These are phyloP conservation scores for Botrytis hyacinthi DNA, from an alignment of 2,329 filamentous ascomycete species.

Conservation along the genomic window DNA sequence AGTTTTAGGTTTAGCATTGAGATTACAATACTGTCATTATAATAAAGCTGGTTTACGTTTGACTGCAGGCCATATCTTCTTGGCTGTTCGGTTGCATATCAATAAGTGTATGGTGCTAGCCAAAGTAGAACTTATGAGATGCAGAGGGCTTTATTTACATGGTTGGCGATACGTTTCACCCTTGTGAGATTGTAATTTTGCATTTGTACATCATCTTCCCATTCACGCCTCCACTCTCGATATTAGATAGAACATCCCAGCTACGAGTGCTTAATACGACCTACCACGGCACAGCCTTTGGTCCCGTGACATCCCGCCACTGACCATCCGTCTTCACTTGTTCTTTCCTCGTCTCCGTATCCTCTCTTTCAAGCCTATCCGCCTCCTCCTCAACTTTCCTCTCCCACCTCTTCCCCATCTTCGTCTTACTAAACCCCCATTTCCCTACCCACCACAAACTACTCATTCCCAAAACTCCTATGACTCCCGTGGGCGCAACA, in stretches of 20 bases:
- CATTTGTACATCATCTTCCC: neutral
- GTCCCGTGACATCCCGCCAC: slow-evolving; percentile 37
- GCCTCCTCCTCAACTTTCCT: slow-evolving; percentile 30
- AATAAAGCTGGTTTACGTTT: neutral
- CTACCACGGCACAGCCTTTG: slow-evolving; percentile 37
- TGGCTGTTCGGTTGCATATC: neutral
- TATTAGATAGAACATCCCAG: neutral
- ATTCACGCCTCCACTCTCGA: neutral
- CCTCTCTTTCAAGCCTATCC: slow-evolving; percentile 13
- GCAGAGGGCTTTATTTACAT: neutral
- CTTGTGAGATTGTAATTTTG: neutral
- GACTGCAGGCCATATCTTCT: neutral
- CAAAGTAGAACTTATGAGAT: neutral
- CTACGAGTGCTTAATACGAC: too few species aligned
- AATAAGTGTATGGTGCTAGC: neutral
- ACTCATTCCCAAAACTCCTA: slow-evolving; percentile 34
- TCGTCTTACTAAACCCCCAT: slow-evolving; percentile 38
- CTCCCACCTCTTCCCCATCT: slow-evolving; percentile 24
- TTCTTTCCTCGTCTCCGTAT: slow-evolving; percentile 26
- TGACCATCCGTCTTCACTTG: slow-evolving; percentile 34
- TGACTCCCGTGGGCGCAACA: slow-evolving; percentile 36
- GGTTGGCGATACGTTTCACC: neutral
- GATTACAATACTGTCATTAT: neutral
- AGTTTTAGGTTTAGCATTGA: neutral
- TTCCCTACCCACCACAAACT: slow-evolving; percentile 36